phyloP scores from a whole-genome alignment of 2,329 filamentous ascomycete genomes.

The Fusarium piperis region DNA sequence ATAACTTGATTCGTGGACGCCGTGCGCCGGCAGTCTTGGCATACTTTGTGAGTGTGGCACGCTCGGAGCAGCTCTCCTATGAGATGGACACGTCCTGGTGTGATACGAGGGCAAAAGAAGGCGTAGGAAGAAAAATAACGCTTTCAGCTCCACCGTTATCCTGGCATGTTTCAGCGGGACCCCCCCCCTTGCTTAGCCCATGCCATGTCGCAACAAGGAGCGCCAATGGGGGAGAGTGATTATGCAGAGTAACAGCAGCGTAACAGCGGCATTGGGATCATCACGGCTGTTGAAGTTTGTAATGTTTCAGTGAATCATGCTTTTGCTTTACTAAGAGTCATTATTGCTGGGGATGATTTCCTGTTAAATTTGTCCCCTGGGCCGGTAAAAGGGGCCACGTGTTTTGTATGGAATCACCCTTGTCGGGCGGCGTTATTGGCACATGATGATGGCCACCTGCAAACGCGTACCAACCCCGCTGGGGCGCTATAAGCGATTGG shows the following conservation, averaged over 20 bases:
- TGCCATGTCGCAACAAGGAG: not conserved
- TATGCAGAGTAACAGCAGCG: not conserved
- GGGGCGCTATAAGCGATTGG: not conserved
- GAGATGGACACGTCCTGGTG: not conserved
- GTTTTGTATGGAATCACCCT: not conserved
- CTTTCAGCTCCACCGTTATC: not conserved
- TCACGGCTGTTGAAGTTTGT: not conserved
- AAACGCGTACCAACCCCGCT: not conserved
- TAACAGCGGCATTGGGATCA: not conserved
- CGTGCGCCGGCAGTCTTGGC: not conserved
- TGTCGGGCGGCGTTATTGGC: not conserved
- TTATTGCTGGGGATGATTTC: no score
- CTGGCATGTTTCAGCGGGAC: not conserved
- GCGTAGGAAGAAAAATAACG: not conserved
- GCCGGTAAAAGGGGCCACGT: not conserved
- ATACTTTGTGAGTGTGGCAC: not conserved
- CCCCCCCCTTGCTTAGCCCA: not conserved
- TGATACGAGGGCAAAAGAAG: not conserved
- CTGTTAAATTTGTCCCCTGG: no score
- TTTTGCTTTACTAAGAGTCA: not conserved
- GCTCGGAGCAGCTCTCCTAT: not conserved
- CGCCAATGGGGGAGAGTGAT: not conserved
- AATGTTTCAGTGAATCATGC: not conserved
- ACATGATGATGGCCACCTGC: not conserved
- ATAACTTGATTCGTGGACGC: not conserved